phyloP scores from a whole-genome alignment of 2,329 filamentous ascomycete species.

The Curvularia spicifera region DNA sequence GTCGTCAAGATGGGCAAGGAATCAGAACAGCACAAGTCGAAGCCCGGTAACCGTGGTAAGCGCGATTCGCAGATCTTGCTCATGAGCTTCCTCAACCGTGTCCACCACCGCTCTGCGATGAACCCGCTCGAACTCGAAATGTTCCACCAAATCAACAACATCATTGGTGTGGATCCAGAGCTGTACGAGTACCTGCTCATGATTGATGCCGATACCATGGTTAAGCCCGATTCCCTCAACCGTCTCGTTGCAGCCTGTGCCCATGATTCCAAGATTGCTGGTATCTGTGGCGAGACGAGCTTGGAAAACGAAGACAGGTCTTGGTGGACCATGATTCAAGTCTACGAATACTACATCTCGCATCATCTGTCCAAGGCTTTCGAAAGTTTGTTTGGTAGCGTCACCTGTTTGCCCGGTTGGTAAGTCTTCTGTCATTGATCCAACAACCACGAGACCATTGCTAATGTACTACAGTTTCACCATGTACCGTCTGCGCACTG shows the following conservation, averaged over 20 bases:
- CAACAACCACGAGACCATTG: conserved; percentile 7
- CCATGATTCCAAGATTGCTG: conserved; percentile 93
- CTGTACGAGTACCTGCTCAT: conserved; percentile 97
- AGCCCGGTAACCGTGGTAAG: conserved; percentile 97
- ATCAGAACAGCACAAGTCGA: conserved; percentile 86
- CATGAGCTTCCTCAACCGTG: conserved; percentile 97
- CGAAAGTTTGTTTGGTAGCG: conserved; percentile 95
- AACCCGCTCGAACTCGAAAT: conserved; percentile 95
- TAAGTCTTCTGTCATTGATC: conserved; percentile 60
- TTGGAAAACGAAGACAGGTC: conserved; percentile 92
- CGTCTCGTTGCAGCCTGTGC: conserved; percentile 89
- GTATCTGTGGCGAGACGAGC: conserved; percentile 96
- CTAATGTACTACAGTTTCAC: conserved; percentile 73
- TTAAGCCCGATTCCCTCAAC: conserved; percentile 90
- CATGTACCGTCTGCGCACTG: conserved; percentile 96
- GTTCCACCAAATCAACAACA: conserved; percentile 99
- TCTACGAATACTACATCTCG: conserved; percentile 99
- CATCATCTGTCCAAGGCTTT: conserved; percentile 97
- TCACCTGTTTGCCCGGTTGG: conserved; percentile 99
- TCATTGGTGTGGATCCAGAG: conserved; percentile 96
- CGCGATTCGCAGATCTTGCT: conserved; percentile 95
- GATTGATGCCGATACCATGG: conserved; percentile 97
- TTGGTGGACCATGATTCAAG: conserved; percentile 99
- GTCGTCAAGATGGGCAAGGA: conserved; percentile 98
- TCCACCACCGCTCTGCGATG: conserved; percentile 94